A percentile compares a stretch with the other conserved stretches of the same genome.
These are phyloP conservation scores for Coniella vitis DNA, from an alignment of 2,329 filamentous ascomycete species.

Conservation along the genomic window DNA sequence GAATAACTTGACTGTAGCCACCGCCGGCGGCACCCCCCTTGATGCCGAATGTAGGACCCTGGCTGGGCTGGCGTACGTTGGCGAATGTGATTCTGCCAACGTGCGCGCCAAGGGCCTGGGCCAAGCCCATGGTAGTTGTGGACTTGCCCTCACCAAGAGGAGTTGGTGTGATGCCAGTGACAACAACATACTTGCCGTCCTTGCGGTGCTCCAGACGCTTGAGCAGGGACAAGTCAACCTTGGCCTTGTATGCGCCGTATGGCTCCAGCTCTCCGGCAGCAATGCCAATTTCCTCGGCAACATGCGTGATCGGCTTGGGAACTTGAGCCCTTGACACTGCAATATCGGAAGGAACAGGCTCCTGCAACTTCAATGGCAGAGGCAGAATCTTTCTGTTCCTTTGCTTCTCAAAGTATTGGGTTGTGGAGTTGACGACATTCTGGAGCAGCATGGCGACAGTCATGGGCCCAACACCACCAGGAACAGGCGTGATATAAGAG, in stretches of 20 bases:
- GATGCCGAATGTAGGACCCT: constrained; percentile 97
- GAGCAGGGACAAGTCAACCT: constrained; percentile 77
- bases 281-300: constrained; percentile 85
- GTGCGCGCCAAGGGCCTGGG: constrained; percentile 86
- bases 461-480: constrained; percentile 96
- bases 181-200: constrained; percentile 85
- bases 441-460: constrained; percentile 97
- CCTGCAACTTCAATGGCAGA: constrained; percentile 71
- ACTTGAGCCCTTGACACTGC: constrained; percentile 81
- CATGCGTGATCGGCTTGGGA: constrained; percentile 81
- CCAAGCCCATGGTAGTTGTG: constrained; percentile 92
- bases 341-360: constrained; percentile 91
- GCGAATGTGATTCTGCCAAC: constrained; percentile 84
- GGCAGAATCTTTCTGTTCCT: constrained; percentile 74
- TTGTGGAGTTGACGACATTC: constrained; percentile 86
- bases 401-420: constrained; percentile 73
- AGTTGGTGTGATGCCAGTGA: constrained; percentile 94
- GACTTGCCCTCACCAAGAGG: constrained; percentile 97
- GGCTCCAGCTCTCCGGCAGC: constrained; percentile 84
- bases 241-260: constrained; percentile 92
- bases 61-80: constrained; percentile 93
- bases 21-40: constrained; percentile 96
- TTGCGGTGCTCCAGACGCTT: constrained; percentile 79
- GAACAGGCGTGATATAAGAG: constrained; percentile 90
- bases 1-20: constrained; percentile 97